A percentile compares a stretch with the other conserved stretches of the same genome.
Evolutionary conservation across 2,329 filamentous ascomycete species (phyloP).

Genomic region (Cladorrhinum sp.): DNA sequence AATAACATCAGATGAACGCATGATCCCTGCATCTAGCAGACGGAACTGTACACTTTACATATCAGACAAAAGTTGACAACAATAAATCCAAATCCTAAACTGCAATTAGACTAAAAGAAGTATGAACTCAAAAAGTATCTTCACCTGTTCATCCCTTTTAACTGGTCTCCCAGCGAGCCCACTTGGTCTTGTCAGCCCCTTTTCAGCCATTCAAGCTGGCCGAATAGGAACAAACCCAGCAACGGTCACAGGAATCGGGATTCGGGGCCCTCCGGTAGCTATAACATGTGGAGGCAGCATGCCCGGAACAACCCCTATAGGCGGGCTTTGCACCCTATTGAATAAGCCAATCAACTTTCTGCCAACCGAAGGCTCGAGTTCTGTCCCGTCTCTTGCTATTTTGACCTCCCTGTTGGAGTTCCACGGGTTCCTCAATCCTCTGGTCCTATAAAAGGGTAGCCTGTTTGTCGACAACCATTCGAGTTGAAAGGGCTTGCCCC

Average conservation of each 20-base stretch:
- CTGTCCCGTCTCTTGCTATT: conserved; percentile 90
- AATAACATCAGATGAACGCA: too few relatives aligned
- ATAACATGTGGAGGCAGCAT: background rate
- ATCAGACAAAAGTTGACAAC: too few relatives aligned
- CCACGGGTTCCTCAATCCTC: conserved; percentile 87
- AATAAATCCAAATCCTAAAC: too few relatives aligned
- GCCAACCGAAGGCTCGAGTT: conserved; percentile 81
- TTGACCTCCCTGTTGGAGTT: conserved; percentile 95
- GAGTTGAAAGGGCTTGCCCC: conserved; percentile 88
- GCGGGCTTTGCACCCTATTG: conserved; percentile 51
- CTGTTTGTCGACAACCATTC: conserved; percentile 84
- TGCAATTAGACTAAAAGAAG: background rate
- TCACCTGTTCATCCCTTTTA: too few relatives aligned
- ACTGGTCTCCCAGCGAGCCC: too few relatives aligned
- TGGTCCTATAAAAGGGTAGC: conserved; percentile 83
- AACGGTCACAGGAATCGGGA: background rate
- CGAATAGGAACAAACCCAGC: conserved; percentile 11
- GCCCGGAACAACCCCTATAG: conserved; percentile 10
- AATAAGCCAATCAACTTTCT: conserved; percentile 76
- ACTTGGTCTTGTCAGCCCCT: too few relatives aligned
- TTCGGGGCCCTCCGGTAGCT: background rate
- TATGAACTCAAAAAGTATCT: background rate
- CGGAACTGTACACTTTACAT: too few relatives aligned
- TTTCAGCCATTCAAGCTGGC: background rate
- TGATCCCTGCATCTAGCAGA: too few relatives aligned